Base-by-base conservation (phyloP, 2,329 filamentous ascomycete species). In the Fusarium sp. region DNA sequence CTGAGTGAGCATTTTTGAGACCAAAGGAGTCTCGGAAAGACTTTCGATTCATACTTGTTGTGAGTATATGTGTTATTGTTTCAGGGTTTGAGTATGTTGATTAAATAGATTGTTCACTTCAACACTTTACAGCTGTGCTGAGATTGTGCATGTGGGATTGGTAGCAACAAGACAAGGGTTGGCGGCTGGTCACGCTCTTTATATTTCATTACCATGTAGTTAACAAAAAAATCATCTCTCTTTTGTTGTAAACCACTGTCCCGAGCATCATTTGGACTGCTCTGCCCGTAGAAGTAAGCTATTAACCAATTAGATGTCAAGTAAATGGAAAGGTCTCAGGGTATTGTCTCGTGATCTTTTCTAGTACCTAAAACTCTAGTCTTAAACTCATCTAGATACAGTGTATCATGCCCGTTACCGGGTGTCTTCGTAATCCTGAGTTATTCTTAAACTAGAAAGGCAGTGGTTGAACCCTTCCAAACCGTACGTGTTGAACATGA, bases 1-100 rank as follows among this genome's bases (percentile, higher is more conserved):
- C 74, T 90, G 26, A 62, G 47, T 41, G 50, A 47, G 4, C 49
- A 68, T 6, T 48, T 63, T 32, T 39, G 24, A 22, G 37, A 20
- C 13, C 46, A 39, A 46, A 45, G 5, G 19, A 4, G 4, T 33
- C 14, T 20, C 26, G 4, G 15, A 32, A 43, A 8, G 30, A 11
- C 14, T 19, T 20, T 40, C 11, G 6, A 20, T 39, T 14, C 15
- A 8, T 15, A 22, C 32, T 14, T 26, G 15, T 17, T 13, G 14
- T 15, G 11, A 20, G 7, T 20, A 19, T 4, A 20, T 45, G 20
- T 33, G 35, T 19, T 46, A 32, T n/a, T 22, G 20, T 17, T 35
- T 7, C 17, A 9, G 20, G 28, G 4, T n/a, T 15, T 53, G 37
- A 28, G 17, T 55, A 20, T 57, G 26, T 33, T 46, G 22, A 24